Percentiles rank a stretch among this genome's conserved stretches.
Evolutionary conservation across 768 basidiomycete genomes (phyloP).

Genomic region (Hebeloma cylindrosporum): DNA sequence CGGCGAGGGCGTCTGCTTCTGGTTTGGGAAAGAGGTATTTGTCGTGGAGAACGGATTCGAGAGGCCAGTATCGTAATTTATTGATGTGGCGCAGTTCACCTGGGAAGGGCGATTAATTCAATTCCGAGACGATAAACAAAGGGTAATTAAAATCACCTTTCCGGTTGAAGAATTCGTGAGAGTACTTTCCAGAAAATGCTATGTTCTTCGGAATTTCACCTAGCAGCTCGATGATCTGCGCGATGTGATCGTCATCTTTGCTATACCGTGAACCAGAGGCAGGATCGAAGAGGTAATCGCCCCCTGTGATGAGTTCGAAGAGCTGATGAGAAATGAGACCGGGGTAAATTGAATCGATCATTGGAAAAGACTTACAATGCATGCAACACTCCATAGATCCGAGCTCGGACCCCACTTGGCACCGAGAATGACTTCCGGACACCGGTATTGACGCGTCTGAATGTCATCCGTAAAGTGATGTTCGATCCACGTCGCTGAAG

Average conservation of each 20-base stretch:
- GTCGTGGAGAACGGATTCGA: slow-evolving; percentile 80
- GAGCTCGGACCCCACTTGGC: slow-evolving; percentile 95
- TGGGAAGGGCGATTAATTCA: slow-evolving; percentile 16
- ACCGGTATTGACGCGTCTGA: slow-evolving; percentile 95
- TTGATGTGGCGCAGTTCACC: slow-evolving; percentile 91
- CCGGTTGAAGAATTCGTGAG: slow-evolving; percentile 93
- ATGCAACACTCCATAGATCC: slow-evolving; percentile 96
- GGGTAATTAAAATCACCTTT: slow-evolving; percentile 55
- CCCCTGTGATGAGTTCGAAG: slow-evolving; percentile 94
- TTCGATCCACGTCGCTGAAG: slow-evolving; percentile 79
- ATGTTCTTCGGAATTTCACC: slow-evolving; percentile 85
- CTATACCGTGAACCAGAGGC: slow-evolving; percentile 92
- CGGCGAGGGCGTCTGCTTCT: slow-evolving; percentile 79
- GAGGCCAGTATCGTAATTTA: slow-evolving; percentile 91
- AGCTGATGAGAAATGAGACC: slow-evolving; percentile 45
- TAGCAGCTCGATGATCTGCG: slow-evolving; percentile 95
- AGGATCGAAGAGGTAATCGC: slow-evolving; percentile 98
- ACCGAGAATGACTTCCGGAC: slow-evolving; percentile 96
- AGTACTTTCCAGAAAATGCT: slow-evolving; percentile 91
- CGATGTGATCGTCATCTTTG: slow-evolving; percentile 97
- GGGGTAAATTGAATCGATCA: not conserved
- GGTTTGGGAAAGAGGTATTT: slow-evolving; percentile 90
- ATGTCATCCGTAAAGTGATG: slow-evolving; percentile 99
- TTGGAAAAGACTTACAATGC: slow-evolving; percentile 62
- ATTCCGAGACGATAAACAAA: not conserved